Evolutionary conservation across 2,329 filamentous ascomycete genomes (phyloP).

Genomic region (Lecanicillium sp.): DNA sequence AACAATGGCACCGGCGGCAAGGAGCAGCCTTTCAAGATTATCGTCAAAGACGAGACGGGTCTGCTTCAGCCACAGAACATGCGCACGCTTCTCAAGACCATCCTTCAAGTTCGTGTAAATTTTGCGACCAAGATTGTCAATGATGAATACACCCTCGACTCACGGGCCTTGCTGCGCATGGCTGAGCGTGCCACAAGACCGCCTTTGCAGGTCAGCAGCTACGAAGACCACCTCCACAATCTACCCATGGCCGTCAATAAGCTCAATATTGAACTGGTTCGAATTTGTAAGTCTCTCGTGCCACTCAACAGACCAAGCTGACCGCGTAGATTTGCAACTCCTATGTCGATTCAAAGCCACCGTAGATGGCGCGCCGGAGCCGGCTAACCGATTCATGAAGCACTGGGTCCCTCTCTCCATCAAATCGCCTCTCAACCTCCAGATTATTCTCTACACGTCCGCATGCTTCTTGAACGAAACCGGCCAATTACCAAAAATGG

Average conservation of each 20-base stretch:
- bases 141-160: slow-evolving; percentile 27
- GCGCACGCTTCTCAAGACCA: slow-evolving; percentile 23
- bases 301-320: background rate
- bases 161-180: slow-evolving; percentile 21
- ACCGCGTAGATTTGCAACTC: slow-evolving; percentile 37
- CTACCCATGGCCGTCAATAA: slow-evolving; percentile 37
- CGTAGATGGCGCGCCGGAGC: slow-evolving; percentile 41
- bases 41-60: slow-evolving; percentile 13
- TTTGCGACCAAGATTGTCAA: slow-evolving; percentile 25
- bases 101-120: slow-evolving; percentile 25
- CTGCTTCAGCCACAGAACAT: slow-evolving; percentile 21
- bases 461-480: slow-evolving; percentile 47
- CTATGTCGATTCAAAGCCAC: slow-evolving; percentile 46
- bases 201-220: slow-evolving; percentile 20
- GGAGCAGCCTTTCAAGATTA: slow-evolving; percentile 12
- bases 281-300: slow-evolving; percentile 35
- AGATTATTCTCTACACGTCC: slow-evolving; percentile 44
- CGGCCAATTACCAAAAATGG: slow-evolving; percentile 38
- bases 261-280: slow-evolving; percentile 42
- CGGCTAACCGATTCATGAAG: slow-evolving; percentile 39
- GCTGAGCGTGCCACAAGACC: slow-evolving; percentile 18
- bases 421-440: slow-evolving; percentile 43
- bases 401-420: slow-evolving; percentile 42
- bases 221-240: slow-evolving; percentile 32
- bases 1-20: background rate